Percentiles rank a stretch among this genome's conserved stretches.
These are phyloP conservation scores for Yamadazyma akitaensis DNA, from an alignment of 805 yeast genomes.

Conservation along the genomic window DNA sequence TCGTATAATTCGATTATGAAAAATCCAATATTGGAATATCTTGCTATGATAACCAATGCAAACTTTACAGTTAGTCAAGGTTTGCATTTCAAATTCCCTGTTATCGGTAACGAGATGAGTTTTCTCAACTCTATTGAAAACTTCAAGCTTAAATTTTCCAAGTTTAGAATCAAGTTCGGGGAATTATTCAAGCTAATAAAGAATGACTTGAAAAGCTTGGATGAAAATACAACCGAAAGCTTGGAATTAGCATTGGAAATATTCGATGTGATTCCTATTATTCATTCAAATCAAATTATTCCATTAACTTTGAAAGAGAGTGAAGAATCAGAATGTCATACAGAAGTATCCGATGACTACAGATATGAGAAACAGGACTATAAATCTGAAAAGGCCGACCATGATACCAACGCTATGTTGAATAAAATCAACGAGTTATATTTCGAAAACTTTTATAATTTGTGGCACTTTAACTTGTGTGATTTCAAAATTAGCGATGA, in stretches of 20 bases:
- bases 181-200: constrained; percentile 62
- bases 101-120: constrained; percentile 66
- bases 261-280: constrained; percentile 59
- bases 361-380: background rate
- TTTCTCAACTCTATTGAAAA: constrained; percentile 60
- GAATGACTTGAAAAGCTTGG: constrained; percentile 43
- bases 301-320: constrained; percentile 36
- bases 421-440: constrained; percentile 53
- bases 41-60: constrained; percentile 63
- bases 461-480: constrained; percentile 76
- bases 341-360: constrained; percentile 35
- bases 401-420: constrained; percentile 9
- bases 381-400: background rate
- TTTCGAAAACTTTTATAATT: constrained; percentile 62
- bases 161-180: constrained; percentile 58
- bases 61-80: constrained; percentile 75
- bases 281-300: constrained; percentile 37
- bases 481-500: constrained; percentile 36
- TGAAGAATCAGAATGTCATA: constrained; percentile 18
- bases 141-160: constrained; percentile 59
- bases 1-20: constrained; percentile 70
- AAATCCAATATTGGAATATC: constrained; percentile 65
- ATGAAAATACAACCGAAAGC: constrained; percentile 36
- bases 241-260: constrained; percentile 56
- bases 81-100: constrained; percentile 65